These are phyloP conservation scores for Beauveria scarabaeidicola DNA, from an alignment of 2,329 filamentous ascomycete species.

Conservation along the genomic window DNA sequence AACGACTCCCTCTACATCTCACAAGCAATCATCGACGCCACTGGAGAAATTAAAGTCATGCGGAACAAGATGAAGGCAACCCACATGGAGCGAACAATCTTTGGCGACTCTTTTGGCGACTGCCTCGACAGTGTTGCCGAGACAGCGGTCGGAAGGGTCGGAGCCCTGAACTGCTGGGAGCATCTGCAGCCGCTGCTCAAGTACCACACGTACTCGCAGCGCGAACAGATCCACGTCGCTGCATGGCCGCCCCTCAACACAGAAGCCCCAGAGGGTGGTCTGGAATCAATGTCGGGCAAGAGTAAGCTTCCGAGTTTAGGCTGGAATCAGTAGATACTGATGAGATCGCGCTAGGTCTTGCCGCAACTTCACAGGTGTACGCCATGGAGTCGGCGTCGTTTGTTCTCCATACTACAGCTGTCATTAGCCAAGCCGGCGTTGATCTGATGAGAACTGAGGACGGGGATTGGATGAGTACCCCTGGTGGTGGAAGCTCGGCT, in stretches of 20 bases:
- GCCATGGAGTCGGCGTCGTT: neutral
- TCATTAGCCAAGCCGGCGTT: neutral
- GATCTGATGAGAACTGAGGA: neutral
- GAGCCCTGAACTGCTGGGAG: conserved; percentile 48
- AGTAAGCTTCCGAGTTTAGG: neutral
- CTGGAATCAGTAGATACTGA: neutral
- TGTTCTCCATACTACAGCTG: neutral
- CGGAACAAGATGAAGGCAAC: conserved; percentile 51
- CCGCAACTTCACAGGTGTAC: neutral
- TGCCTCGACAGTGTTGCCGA: conserved; percentile 40
- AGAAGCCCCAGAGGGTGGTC: neutral
- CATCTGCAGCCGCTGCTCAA: conserved; percentile 44
- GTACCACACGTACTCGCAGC: conserved; percentile 35
- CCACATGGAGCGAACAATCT: conserved; percentile 46
- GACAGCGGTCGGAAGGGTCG: conserved; percentile 40
- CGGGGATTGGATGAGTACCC: neutral
- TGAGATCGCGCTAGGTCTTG: neutral
- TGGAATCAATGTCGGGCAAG: neutral
- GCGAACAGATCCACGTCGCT: conserved; percentile 45
- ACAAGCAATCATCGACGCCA: conserved; percentile 42
- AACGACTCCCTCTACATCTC: conserved; percentile 44
- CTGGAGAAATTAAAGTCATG: conserved; percentile 41
- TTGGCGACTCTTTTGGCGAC: conserved; percentile 46
- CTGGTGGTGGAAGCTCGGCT: neutral
- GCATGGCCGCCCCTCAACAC: conserved; percentile 39